Evolutionary conservation across 257 asterid genomes (phyloP), one percentile per base, ranked within the genome.

Genomic region (Capsicum pubescens): DNA sequence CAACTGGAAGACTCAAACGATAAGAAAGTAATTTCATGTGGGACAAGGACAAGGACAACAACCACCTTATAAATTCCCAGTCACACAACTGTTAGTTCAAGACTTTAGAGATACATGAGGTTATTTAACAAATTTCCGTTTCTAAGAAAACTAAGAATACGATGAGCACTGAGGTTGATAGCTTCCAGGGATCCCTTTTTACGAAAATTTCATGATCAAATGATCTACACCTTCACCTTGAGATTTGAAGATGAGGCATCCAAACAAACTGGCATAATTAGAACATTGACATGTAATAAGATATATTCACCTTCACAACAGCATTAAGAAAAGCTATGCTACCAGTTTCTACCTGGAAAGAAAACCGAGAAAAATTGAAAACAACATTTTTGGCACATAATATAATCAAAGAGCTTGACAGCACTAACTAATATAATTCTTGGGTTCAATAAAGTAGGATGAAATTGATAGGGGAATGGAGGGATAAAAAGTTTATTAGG

Each of bases 241-340:
- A 71, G 79, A 71, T 71, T 71, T 44, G 57, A 71, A 71, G 79
- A 44, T 48, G 59, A 48, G 80, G 60, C 80, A 48, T 19, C 39
- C 80, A 48, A 72, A 48, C 44, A 72, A 50, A 48, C 32, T 48
- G 11, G 80, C 46, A 19, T 74, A 11, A 50, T 74, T 21, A 50
- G 60, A 72, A 50, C 44, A 74, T 74, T 50, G 44, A 7, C 36
- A 50, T 50, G 58, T 12, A 50, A 19, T 74, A 48, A 74, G 1
- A 55, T 8, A 81, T 46, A 68, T 26, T 68, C 84, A 95, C 99
- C 99, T 95, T 95, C 21, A 94, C 99, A 84, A 95, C 99, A 70
- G 98, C 98, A 84, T 90, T 93, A 58, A 95, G 94, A 88, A 91
- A 92, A 86, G 93, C 86, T 26, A 95, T 89, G 87, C 89, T 89